These are phyloP conservation scores for Pythium guiyangense DNA, from an alignment of 352 stramenopile species.

Conservation along the genomic window DNA sequence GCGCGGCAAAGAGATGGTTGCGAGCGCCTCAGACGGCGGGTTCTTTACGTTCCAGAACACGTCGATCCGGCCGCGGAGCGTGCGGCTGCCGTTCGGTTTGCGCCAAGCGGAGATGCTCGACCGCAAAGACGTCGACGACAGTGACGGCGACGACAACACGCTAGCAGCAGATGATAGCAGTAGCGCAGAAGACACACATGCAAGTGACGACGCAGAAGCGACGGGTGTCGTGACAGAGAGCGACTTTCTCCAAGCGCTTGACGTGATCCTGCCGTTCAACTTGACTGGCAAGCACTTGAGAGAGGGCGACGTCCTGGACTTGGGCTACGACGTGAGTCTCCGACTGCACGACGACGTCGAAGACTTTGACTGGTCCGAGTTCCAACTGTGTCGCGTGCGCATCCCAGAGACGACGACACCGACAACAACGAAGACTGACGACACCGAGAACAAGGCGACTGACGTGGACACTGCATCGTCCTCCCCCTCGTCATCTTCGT, in stretches of 20 bases:
- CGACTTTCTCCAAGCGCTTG: constrained; percentile 18
- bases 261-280: constrained; percentile 70
- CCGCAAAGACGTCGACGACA: constrained; percentile 4
- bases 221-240: neutral
- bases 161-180: neutral
- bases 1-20: constrained; percentile 37
- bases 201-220: neutral
- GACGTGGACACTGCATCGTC: neutral
- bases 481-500: neutral
- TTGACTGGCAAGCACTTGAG: constrained; percentile 59
- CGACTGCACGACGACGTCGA: constrained; percentile 41
- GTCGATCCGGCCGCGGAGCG: constrained; percentile 46
- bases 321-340: constrained; percentile 45
- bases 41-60: constrained; percentile 64
- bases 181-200: no score
- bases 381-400: constrained; percentile 37
- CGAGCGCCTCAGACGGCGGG: constrained; percentile 23
- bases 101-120: constrained; percentile 49
- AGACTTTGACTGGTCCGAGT: constrained; percentile 51
- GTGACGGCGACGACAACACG: neutral
- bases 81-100: constrained; percentile 64
- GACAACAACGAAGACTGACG: neutral
- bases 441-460: neutral
- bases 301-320: constrained; percentile 40
- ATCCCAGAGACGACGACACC: constrained; percentile 32